A percentile compares a stretch with the other conserved stretches of the same genome.
phyloP scores from a whole-genome alignment of 345 rosid genomes.

The Euphorbia pulcherrima region DNA sequence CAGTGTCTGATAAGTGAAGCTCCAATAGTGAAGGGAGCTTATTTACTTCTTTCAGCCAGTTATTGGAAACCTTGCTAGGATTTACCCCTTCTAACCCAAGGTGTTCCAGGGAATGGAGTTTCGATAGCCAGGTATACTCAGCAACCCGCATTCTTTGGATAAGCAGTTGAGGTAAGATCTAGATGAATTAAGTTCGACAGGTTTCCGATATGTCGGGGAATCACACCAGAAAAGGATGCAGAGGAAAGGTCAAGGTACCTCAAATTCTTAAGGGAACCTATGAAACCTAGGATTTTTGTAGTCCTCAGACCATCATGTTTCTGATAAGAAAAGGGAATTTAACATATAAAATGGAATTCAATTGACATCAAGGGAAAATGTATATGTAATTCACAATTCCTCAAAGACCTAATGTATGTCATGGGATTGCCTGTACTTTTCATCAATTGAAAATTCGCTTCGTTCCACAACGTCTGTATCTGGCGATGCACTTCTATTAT shows the following conservation, averaged over 20 bases:
- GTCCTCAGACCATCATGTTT: too few relatives aligned
- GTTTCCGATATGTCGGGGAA: slow-evolving; percentile 30
- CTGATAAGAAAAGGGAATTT: too few relatives aligned
- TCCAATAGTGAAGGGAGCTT: slow-evolving; percentile 32
- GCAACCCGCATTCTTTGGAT: neutral
- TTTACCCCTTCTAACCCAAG: slow-evolving; percentile 21
- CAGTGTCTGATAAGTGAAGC: slow-evolving; percentile 19
- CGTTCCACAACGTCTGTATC: too few relatives aligned
- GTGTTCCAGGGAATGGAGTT: slow-evolving; percentile 20
- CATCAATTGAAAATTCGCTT: too few relatives aligned
- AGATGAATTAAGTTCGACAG: slow-evolving; percentile 20
- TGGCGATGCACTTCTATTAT: too few relatives aligned
- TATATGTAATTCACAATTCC: too few relatives aligned
- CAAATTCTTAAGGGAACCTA: slow-evolving; percentile 16
- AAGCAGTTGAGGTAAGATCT: slow-evolving; percentile 1
- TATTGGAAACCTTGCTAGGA: slow-evolving; percentile 9
- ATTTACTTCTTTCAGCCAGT: slow-evolving; percentile 26
- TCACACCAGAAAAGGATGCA: slow-evolving; percentile 15
- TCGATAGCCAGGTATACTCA: slow-evolving; percentile 17
- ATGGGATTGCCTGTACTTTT: too few relatives aligned
- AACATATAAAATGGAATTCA: too few relatives aligned
- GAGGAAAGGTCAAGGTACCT: slow-evolving; percentile 23
- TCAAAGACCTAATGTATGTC: too few relatives aligned
- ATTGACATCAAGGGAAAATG: too few relatives aligned
- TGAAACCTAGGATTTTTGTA: too few relatives aligned